Evolutionary conservation across 495 filamentous ascomycete species (phyloP), one percentile per base, ranked within the genome.

Genomic region (Penicillium cosmopolitanum): DNA sequence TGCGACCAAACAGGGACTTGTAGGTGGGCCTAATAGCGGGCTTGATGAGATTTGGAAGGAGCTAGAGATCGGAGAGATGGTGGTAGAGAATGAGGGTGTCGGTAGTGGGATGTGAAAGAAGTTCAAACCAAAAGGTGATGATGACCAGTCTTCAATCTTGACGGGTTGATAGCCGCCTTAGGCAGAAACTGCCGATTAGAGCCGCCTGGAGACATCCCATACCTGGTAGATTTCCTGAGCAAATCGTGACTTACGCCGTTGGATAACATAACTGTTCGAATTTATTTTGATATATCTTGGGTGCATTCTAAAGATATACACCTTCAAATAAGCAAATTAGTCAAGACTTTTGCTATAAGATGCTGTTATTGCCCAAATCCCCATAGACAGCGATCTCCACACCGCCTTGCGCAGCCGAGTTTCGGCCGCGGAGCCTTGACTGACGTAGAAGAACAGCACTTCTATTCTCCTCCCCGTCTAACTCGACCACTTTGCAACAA

Each of bases 361-460:
- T 7, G 28, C 8, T 31, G 28, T 31, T 31, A 31, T 31, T 31
- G 6, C 28, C 28, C 28, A 31, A 31, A 31, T 31, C 28, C 2
- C 5, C 28, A 31, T 8, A 31, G 28, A 6, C 8, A 1, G 28
- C 1, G 28, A 19, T 16, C 2, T n/a, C 16, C 42, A 44, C n/a
- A 44, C 42, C 42, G 42, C 42, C 16, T 44, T 44, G 15, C 42
- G 42, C 42, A 44, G 16, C 42, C 42, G 42, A 44, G 42, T 44
- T 44, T 44, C 42, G 42, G 42, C 42, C 42, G 35, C 43, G 56
- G 50, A 60, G 55, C 52, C 33, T 52, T 13, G 35, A 63, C 54
- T 75, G 71, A 77, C 74, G 73, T 75, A 73, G 65, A 67, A 51
- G 51, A 55, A 55, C 51, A 61, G 23, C 51, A 40, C 48, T 51